A percentile compares a stretch with the other conserved stretches of the same genome.
phyloP scores from a whole-genome alignment of 2,329 filamentous ascomycete species.

The Fusarium irregulare region DNA sequence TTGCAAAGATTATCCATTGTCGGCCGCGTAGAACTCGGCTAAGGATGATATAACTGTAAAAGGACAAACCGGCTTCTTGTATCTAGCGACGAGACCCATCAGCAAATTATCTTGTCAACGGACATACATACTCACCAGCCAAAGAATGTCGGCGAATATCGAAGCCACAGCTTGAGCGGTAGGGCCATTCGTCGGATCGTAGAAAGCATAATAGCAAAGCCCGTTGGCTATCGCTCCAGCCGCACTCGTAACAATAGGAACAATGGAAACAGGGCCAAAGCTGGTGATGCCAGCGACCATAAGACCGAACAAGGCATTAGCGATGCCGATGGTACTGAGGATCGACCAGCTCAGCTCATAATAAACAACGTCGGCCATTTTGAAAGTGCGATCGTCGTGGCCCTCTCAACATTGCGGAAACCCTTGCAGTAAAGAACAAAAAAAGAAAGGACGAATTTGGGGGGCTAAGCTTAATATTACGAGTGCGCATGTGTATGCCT shows the following conservation, averaged over 20 bases:
- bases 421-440: not conserved
- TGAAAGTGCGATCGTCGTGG: conserved; percentile 8
- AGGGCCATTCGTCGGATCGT: conserved; percentile 40
- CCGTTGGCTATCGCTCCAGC: conserved; percentile 57
- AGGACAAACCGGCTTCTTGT: conserved; percentile 58
- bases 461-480: conserved; percentile 17
- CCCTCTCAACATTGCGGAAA: conserved; percentile 4
- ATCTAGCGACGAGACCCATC: conserved; percentile 45
- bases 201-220: conserved; percentile 57
- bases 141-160: conserved; percentile 54
- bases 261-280: conserved; percentile 52
- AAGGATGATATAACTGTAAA: conserved; percentile 65
- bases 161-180: conserved; percentile 51
- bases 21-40: conserved; percentile 60
- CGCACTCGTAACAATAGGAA: conserved; percentile 55
- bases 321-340: conserved; percentile 57
- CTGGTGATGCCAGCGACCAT: conserved; percentile 55
- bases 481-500: not conserved
- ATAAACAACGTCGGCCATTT: conserved; percentile 45
- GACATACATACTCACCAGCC: conserved; percentile 50
- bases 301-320: conserved; percentile 54
- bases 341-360: conserved; percentile 59
- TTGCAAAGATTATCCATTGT: conserved; percentile 58
- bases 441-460: not conserved
- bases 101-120: not conserved